Percentiles rank a stretch among this genome's conserved stretches.
Evolutionary conservation across 2,329 filamentous ascomycete genomes (phyloP).

Genomic region (Trichoderma citrinoviride): DNA sequence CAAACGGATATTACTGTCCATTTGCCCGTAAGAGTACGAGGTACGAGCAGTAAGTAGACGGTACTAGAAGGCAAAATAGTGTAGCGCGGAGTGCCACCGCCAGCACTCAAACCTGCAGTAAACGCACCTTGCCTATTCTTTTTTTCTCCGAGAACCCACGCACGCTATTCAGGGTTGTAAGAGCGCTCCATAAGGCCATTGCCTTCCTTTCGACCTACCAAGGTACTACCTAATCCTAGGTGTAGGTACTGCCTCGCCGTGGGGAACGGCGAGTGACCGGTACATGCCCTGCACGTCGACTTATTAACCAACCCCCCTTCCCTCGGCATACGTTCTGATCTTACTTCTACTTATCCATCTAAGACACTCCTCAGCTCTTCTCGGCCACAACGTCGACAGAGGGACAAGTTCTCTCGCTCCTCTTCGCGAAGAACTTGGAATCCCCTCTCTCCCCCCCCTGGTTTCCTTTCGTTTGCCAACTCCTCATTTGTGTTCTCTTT

Average conservation of each 20-base stretch:
- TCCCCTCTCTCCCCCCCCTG: background rate
- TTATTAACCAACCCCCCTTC: background rate
- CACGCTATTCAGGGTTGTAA: background rate
- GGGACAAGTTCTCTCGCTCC: background rate
- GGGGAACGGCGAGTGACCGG: too few relatives aligned
- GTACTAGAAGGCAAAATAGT: background rate
- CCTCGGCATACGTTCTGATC: background rate
- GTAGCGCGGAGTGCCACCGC: background rate
- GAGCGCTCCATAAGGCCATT: background rate
- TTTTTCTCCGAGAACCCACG: background rate
- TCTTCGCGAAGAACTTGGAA: background rate
- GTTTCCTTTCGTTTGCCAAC: background rate
- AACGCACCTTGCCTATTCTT: background rate
- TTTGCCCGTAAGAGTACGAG: background rate
- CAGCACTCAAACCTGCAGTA: background rate
- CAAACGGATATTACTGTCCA: background rate
- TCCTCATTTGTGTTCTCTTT: too few relatives aligned
- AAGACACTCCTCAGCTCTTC: background rate
- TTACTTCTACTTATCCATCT: background rate
- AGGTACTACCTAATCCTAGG: too few relatives aligned
- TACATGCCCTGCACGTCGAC: background rate
- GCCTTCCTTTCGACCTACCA: background rate
- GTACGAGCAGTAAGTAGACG: background rate
- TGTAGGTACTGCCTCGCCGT: too few relatives aligned
- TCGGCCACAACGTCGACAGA: background rate